Evolutionary conservation across 306 rosid species (phyloP).

Genomic region (Vigna mungo): DNA sequence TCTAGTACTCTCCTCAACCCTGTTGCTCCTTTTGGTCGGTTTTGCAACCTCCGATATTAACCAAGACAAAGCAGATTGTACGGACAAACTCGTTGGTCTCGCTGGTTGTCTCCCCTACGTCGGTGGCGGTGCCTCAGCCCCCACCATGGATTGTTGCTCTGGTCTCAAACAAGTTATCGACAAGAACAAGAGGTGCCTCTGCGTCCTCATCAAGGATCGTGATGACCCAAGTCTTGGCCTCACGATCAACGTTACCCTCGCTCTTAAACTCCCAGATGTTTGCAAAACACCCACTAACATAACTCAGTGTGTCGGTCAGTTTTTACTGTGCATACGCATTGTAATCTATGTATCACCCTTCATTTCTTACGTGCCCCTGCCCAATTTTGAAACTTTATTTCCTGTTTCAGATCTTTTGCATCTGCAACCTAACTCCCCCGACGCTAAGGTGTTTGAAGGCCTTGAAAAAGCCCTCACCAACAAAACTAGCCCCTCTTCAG

Average conservation of each 20-base stretch:
- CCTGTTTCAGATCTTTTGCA: conserved; percentile 68
- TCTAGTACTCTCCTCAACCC: conserved; percentile 23
- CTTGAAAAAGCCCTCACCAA: conserved; percentile 14
- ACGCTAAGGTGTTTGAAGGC: conserved; percentile 67
- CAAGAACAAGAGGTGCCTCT: conserved; percentile 72
- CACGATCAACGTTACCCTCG: conserved; percentile 63
- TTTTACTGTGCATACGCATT: no score
- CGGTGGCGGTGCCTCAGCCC: conserved; percentile 60
- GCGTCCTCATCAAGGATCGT: conserved; percentile 71
- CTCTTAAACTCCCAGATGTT: conserved; percentile 59
- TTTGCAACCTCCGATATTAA: conserved; percentile 56
- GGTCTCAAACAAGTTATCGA: conserved; percentile 60
- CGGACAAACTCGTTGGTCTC: conserved; percentile 59
- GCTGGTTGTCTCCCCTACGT: conserved; percentile 73
- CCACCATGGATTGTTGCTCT: conserved; percentile 75
- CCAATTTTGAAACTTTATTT: background rate
- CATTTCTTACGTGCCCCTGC: background rate
- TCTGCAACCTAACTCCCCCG: conserved; percentile 65
- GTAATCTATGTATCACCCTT: background rate
- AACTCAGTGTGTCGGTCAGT: conserved; percentile 64
- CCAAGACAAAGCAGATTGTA: conserved; percentile 75
- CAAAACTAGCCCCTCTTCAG: conserved; percentile 26
- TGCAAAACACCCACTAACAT: conserved; percentile 64
- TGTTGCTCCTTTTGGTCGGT: conserved; percentile 46
- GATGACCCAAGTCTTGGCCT: conserved; percentile 80